Evolutionary conservation across 108 stramenopile species (phyloP), one percentile per base, ranked within the genome.

Genomic region (Discostella pseudostelligera): DNA sequence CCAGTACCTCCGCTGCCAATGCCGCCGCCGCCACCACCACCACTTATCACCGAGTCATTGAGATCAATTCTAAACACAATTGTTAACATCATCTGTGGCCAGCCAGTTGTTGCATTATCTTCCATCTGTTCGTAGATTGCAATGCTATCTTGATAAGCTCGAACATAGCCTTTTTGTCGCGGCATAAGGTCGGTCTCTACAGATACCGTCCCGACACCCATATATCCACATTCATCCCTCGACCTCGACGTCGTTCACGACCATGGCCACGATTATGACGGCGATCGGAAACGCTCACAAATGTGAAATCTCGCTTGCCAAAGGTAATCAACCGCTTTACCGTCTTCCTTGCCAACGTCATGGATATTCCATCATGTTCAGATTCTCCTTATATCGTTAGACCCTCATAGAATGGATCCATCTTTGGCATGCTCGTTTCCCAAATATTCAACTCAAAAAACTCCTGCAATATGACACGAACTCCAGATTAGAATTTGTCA

Each of bases 331-430:
- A 66, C 4, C 86, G 78, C 40, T 78, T 81, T 16, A 82, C 70
- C 39, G 72, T 76, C 40, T 87, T 87, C 14, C 80, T 59, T 26
- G 81, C 83, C 19, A 87, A 66, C 26, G 72, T 78, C 86, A 87
- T 87, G 13, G 55, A 32, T 6, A 81, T 73, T 20, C 70, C 62
- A n/a, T 64, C 59, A 25, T 79, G 73, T 5, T 26, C 19, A 39
- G 59, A 78, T 1, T 72, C 69, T 14, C 75, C 76, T 39, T 78
- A 62, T 1, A 84, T 47, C 14, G 46, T 53, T 8, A 84, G 57
- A 13, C 82, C 82, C 24, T 84, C 82, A 50, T 87, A 87, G 45
- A 87, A 87, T 3, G 86, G 86, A 57, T 87, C 86, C 86, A 87
- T 87, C 43, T 71, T 82, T 13, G 83, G 83, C 86, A 87, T 87